phyloP scores from a whole-genome alignment of 345 rosid species.

The Syzygium oleosum region DNA sequence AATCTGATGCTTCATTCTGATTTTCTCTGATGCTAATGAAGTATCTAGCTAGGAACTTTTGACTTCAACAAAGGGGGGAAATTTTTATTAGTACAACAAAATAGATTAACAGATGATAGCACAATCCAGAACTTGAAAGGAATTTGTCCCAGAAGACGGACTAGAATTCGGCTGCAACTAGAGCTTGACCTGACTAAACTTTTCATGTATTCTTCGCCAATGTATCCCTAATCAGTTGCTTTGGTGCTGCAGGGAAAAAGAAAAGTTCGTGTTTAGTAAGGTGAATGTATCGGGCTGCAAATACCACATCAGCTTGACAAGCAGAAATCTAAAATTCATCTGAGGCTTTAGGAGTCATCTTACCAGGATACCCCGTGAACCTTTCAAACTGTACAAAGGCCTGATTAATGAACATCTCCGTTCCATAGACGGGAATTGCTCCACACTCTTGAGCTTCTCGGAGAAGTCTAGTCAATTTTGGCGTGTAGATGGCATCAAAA shows the following conservation, averaged over 20 bases:
- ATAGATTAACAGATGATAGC: slow-evolving; percentile 6
- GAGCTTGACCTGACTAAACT: neutral
- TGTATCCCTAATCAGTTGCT: slow-evolving; percentile 38
- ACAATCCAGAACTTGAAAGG: slow-evolving; percentile 1
- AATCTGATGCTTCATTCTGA: neutral
- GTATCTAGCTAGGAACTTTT: neutral
- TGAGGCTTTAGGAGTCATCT: neutral
- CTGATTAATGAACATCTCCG: slow-evolving; percentile 51
- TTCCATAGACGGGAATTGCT: slow-evolving; percentile 35
- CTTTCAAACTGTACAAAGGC: slow-evolving; percentile 50
- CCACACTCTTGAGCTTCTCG: slow-evolving; percentile 50
- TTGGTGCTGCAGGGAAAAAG: slow-evolving; percentile 33
- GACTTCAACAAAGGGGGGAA: neutral
- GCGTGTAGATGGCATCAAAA: slow-evolving; percentile 55
- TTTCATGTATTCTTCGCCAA: slow-evolving; percentile 28
- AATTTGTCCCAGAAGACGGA: neutral
- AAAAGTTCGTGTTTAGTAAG: neutral
- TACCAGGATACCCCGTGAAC: slow-evolving; percentile 60
- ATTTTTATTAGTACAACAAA: slow-evolving; percentile 11
- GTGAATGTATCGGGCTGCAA: neutral
- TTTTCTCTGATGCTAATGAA: neutral
- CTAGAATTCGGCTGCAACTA: neutral
- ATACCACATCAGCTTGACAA: neutral
- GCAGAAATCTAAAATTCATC: neutral
- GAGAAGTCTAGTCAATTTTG: slow-evolving; percentile 48